Evolutionary conservation across 129 eudicot genomes (phyloP), one percentile per base, ranked within the genome.

Genomic region (Tagetes erecta): DNA sequence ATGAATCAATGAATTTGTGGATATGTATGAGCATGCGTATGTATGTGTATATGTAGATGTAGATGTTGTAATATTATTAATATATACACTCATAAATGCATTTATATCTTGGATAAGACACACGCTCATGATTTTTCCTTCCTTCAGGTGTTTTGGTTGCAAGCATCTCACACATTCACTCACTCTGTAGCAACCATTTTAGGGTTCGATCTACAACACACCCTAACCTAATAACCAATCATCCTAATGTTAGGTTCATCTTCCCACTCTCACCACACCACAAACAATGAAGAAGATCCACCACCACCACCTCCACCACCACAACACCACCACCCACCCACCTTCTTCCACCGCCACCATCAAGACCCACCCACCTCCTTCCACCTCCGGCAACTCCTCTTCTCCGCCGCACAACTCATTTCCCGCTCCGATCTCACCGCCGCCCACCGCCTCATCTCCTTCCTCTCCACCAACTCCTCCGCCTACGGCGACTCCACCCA

Each of bases 381-480:
- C 80, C 86, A 86, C 68, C 63, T 84, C 68, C 87, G 94, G 40
- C 96, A 92, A 27, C 65, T 89, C 14, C 93, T 92, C 67, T 71
- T 92, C 1, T 87, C 77, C 72, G 87, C 91, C 62, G 97, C 97
- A 1, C 96, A 92, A 59, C 87, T 85, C 3, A 78, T 92, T n/a
- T 82, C 96, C n/a, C 81, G 91, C 1, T 73, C 84, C 5, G 97
- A 92, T 60, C 71, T 83, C 82, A 53, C 89, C 9, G 81, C 89
- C 64, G 97, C 91, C 6, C 88, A 83, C 78, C 89, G 91, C 64
- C 91, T 92, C 74, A 67, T 82, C 81, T 3, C 85, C 80, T 56
- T 85, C 47, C 83, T 92, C 44, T 60, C 85, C 35, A 33, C 86
- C 50, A 83, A 81, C 77, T 81, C 84, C 12, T 80, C 92, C 8